These are phyloP conservation scores for Patellifolia procumbens DNA, from an alignment of 179 eudicot species.

Conservation along the genomic window DNA sequence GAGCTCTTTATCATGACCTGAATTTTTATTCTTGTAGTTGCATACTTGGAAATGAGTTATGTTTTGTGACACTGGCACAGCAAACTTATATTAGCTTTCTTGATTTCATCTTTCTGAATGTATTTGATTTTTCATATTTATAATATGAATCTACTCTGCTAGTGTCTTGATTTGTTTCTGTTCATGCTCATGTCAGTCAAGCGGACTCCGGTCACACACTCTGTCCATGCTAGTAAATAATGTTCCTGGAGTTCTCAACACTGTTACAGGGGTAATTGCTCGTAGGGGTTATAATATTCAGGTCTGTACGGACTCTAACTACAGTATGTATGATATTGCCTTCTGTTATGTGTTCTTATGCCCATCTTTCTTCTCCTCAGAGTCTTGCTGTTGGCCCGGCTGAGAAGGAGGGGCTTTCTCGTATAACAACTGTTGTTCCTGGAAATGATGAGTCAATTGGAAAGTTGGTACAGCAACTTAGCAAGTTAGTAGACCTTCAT, in stretches of 20 bases:
- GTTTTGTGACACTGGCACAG: not conserved
- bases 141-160: not conserved
- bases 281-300: conserved; percentile 87
- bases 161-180: conserved; percentile 20
- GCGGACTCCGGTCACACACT: conserved; percentile 79
- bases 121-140: not conserved
- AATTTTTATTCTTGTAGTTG: not conserved
- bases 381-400: conserved; percentile 56
- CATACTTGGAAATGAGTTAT: too few relatives aligned
- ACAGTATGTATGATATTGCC: not conserved
- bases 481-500: conserved; percentile 43
- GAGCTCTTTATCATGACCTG: conserved; percentile 26
- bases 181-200: conserved; percentile 57
- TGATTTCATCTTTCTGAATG: not conserved
- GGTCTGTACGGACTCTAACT: conserved; percentile 33
- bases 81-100: conserved; percentile 8
- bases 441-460: conserved; percentile 53
- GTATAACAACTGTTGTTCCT: conserved; percentile 51
- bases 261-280: conserved; percentile 73
- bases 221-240: conserved; percentile 75
- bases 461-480: conserved; percentile 52
- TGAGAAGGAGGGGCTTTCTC: conserved; percentile 48
- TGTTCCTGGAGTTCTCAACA: conserved; percentile 78
- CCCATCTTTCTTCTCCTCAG: conserved; percentile 23
- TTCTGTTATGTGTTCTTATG: not conserved